phyloP scores from a whole-genome alignment of 805 yeast species.

The Metschnikowia orientalis region DNA sequence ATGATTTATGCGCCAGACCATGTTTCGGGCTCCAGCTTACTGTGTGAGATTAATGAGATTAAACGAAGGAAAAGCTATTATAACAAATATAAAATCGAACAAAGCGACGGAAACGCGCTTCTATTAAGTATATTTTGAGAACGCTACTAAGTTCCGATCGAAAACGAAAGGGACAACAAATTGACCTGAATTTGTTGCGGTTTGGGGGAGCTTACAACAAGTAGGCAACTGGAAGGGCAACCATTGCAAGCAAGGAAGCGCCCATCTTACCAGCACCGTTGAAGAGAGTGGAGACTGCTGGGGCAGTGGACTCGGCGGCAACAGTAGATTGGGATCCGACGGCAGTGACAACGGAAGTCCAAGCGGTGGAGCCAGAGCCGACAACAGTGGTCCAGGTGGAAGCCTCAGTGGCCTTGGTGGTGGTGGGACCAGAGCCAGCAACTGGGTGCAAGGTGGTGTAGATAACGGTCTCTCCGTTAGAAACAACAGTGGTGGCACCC shows the following conservation, averaged over 20 bases:
- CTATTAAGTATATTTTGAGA: too few relatives aligned
- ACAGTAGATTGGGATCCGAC: constrained; percentile 10
- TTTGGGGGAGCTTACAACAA: constrained; percentile 24
- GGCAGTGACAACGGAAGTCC: constrained; percentile 9
- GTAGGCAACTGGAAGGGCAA: constrained; percentile 34
- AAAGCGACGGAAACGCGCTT: too few relatives aligned
- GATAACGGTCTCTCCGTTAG: constrained; percentile 16
- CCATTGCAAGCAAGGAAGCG: constrained; percentile 26
- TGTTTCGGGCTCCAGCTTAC: too few relatives aligned
- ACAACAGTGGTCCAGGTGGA: constrained; percentile 3
- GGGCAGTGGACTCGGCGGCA: constrained; percentile 11
- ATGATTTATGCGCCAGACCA: too few relatives aligned
- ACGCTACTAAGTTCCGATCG: too few relatives aligned
- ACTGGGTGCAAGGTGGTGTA: constrained; percentile 24
- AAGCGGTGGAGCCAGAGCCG: constrained; percentile 5
- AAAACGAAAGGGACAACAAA: too few relatives aligned
- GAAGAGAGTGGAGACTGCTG: constrained; percentile 13
- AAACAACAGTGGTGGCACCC: constrained; percentile 18
- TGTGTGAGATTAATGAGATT: too few relatives aligned
- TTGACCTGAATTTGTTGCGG: not conserved
- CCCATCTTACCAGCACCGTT: constrained; percentile 21
- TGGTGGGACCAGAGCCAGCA: constrained; percentile 4
- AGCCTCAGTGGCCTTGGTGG: constrained; percentile 4
- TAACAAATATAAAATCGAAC: too few relatives aligned
- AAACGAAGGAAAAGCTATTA: too few relatives aligned